Evolutionary conservation across 169 alveolate genomes (phyloP).

Genomic region (Perkinsus olseni): DNA sequence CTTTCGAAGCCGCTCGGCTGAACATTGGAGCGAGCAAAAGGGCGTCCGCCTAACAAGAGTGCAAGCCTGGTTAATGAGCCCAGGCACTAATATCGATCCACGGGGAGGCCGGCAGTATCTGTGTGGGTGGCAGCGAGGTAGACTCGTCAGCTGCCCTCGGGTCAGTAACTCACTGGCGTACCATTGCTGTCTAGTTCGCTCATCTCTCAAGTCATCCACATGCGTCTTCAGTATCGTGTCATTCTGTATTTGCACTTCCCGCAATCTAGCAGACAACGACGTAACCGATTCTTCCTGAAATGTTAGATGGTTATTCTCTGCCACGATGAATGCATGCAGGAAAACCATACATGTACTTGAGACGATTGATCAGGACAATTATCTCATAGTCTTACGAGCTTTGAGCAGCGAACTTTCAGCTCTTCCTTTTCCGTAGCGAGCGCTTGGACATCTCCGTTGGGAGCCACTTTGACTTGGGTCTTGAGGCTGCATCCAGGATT

Average conservation of each 20-base stretch:
- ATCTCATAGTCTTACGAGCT: not conserved
- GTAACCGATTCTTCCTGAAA: not conserved
- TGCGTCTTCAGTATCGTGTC: not conserved
- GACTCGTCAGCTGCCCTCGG: no score
- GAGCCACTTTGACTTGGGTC: not conserved
- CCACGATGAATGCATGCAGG: not conserved
- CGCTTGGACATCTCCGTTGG: not conserved
- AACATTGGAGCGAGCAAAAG: not conserved
- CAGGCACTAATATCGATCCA: no score
- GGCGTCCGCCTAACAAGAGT: no score
- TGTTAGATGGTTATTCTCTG: not conserved
- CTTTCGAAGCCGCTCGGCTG: not conserved
- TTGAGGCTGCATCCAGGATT: not conserved
- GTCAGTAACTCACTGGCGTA: no score
- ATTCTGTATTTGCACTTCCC: not conserved
- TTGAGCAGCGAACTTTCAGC: not conserved
- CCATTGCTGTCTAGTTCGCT: not conserved
- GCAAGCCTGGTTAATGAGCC: no score
- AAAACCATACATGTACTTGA: not conserved
- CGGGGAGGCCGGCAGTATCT: no score
- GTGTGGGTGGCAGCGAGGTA: no score
- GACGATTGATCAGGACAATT: not conserved
- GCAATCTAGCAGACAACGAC: not conserved
- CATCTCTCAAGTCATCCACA: not conserved
- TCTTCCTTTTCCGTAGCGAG: not conserved